Base-by-base conservation (phyloP, 257 asterid genomes). In the Paulownia fortunei region DNA sequence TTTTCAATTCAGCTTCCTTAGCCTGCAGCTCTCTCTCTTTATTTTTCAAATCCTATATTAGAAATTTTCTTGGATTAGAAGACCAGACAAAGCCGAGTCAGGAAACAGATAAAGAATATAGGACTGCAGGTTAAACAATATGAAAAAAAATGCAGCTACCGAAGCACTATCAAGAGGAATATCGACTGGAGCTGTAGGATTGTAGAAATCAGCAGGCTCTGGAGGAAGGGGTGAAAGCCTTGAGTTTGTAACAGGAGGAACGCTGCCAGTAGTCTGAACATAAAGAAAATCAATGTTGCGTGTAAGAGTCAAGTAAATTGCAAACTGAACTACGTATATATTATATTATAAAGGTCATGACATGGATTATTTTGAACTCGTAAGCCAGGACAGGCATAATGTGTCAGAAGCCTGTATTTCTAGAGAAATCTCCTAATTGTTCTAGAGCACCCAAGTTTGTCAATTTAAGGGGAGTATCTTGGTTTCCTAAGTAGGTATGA, bases 171-270 rank as follows among this genome's bases (percentile, higher is more conserved):
- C 96, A 23, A 92, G 95, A 60, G 98, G 96, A 79, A 94, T 91
- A 83, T 94, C 95, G 11, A 92, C 81, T 61, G 98, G 73, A 8
- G 96, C 98, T 64, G 93, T 84, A 61, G 95, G 95, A 65, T 91
- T 90, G 91, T 94, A 92, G 84, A 91, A 94, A 80, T 85, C 99
- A 36, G 98, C 98, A 79, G 98, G 98, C 77, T 94, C 98, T n/a
- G 94, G 98, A 42, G 97, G 97, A 81, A 94, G 98, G 54, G 98
- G 98, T 46, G 98, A 88, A 80, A 94, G 97, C 83, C 96, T 91
- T 46, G 98, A 89, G 83, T 89, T 89, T 76, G 97, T 56, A 24
- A 79, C 92, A 27, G 97, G 87, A 74, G 97, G 94, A 44, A 87
- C 94, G 70, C 83, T 92, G 47, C 92, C 97, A 73, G 91, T 52